These are phyloP conservation scores for Andrographis paniculata DNA, from an alignment of 305 asterid species.

Conservation along the genomic window DNA sequence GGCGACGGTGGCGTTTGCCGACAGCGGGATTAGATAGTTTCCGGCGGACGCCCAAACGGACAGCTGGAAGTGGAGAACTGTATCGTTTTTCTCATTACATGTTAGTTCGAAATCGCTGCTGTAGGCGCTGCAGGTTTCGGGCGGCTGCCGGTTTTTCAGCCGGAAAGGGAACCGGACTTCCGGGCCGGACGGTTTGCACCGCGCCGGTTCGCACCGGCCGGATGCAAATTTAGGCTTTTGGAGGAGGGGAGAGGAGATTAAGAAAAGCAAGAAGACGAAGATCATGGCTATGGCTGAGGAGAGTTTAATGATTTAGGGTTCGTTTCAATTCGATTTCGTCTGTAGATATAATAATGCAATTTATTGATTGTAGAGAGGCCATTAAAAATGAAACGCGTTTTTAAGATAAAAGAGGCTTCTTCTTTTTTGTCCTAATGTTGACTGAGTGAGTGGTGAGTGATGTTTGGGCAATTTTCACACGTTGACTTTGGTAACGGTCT, in stretches of 20 bases:
- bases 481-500: too few species aligned
- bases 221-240: not conserved
- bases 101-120: not conserved
- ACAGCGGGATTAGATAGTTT: not conserved
- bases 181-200: not conserved
- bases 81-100: not conserved
- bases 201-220: not conserved
- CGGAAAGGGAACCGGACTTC: not conserved
- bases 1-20: not conserved
- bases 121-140: not conserved
- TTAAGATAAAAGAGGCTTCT: too few species aligned
- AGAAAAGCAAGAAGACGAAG: too few species aligned
- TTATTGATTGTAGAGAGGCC: too few species aligned
- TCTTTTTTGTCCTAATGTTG: too few species aligned
- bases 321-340: too few species aligned
- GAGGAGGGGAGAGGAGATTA: not conserved
- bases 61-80: not conserved
- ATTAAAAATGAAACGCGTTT: too few species aligned
- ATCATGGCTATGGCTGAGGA: too few species aligned
- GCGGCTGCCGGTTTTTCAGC: not conserved
- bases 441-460: too few species aligned
- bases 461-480: too few species aligned
- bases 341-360: too few species aligned
- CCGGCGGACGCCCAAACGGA: not conserved
- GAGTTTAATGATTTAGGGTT: too few species aligned